These are phyloP conservation scores for Pseudozyma tsukubaensis DNA, from an alignment of 1,284 basidiomycete species.

Conservation along the genomic window DNA sequence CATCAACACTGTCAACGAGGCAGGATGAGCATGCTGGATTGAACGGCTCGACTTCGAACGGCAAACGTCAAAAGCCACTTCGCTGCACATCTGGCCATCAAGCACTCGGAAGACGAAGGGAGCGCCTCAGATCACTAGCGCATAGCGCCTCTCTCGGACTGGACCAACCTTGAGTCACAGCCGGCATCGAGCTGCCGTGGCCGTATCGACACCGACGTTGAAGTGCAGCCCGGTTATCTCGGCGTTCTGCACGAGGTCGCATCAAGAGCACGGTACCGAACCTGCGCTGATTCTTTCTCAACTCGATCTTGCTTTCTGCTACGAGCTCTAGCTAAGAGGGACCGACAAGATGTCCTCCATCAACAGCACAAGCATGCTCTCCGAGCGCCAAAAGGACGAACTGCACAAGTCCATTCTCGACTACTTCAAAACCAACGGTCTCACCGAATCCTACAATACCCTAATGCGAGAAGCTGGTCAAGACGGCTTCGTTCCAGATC, in stretches of 20 bases:
- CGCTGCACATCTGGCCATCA: neutral
- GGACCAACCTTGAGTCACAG: no score
- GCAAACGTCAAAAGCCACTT: no score
- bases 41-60: neutral
- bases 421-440: slow-evolving; percentile 79
- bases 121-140: neutral
- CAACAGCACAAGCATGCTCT: slow-evolving; percentile 71
- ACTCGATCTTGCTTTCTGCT: neutral
- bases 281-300: neutral
- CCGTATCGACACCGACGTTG: no score
- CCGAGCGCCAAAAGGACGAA: slow-evolving; percentile 84
- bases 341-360: slow-evolving; percentile 20
- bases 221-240: no score
- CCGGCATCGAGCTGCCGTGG: no score
- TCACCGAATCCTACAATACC: slow-evolving; percentile 76
- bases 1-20: neutral
- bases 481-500: slow-evolving; percentile 80
- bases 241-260: no score
- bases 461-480: slow-evolving; percentile 74
- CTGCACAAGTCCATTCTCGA: slow-evolving; percentile 88
- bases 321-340: no score
- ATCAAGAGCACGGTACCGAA: no score
- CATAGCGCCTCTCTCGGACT: no score
- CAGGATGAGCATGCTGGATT: neutral
- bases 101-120: neutral